Evolutionary conservation across 2,329 filamentous ascomycete species (phyloP), one percentile per base, ranked within the genome.

Genomic region (Ophiocordyceps sinensis): DNA sequence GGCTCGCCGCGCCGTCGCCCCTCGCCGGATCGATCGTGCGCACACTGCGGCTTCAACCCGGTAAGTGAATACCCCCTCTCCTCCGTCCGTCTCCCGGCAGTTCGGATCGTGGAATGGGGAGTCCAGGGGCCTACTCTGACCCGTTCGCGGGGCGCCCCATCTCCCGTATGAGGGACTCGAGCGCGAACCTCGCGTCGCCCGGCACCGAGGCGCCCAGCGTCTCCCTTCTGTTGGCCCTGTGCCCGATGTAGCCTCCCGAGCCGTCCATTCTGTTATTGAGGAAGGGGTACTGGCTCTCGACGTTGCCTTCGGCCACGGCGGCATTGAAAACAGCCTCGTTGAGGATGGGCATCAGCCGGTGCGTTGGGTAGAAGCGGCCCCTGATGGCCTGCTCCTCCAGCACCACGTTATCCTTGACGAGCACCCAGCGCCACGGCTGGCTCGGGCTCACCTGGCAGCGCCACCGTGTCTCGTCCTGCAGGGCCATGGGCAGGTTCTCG

Each of bases 291-390:
- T 66, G 64, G 28, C 69, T 65, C 28, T 63, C 59, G 26, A 72
- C 54, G 30, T 59, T 51, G 34, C 63, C 63, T 31, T 57, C 54
- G 21, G 54, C 49, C 29, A 67, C 46, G 14, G 61, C 58, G 5
- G 54, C 53, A 34, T 65, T 54, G 43, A 64, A 65, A 5, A 53
- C 55, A 2, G 49, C 51, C 10, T 60, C 58, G 34, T 70, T 61
- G 41, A 75, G 57, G 41, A 75, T 64, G 14, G 64, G 63, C 55
- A 73, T 67, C 30, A 77, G 60, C 43, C 65, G 62, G 43, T 66
- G 57, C n/a, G 69, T 70, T 14, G 73, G 68, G 56, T 77, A 77
- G 57, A 76, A 76, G n/a, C 73, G 63, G 39, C 73, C 73, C 43
- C 64, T 62, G 39, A 77, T 62, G 19, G 62, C 60, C 13, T 53